Evolutionary conservation across 2,329 filamentous ascomycete species (phyloP), one percentile per base, ranked within the genome.

Genomic region (Trichoderma harzianum): DNA sequence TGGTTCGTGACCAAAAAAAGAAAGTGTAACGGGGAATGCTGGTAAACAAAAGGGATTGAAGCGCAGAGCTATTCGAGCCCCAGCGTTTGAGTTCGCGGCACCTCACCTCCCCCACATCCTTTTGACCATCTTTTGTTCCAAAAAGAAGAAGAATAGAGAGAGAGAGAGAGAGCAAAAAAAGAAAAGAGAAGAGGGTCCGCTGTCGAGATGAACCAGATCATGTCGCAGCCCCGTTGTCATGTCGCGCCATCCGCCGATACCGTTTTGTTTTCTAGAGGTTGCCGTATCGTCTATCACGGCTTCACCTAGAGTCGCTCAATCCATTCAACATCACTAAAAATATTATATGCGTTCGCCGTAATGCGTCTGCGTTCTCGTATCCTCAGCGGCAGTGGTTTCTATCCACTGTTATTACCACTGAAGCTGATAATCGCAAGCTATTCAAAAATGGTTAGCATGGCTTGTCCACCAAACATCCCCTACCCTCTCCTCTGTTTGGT

Each of bases 361-460:
- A 69, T 18, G 32, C 47, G 60, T 53, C 16, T 47, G 24, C 16
- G 21, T 57, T 60, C 34, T 71, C 39, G 61, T 28, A 43, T 58
- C 30, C 30, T 51, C 26, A 58, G 43, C 39, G 47, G 39, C 39
- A 21, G 66, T 61, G 34, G 39, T 16, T 55, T 30, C 61, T 76
- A 84, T 80, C 80, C 81, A 76, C 84, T 81, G 72, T 47, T 30
- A 43, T 76, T 83, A 80, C 80, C 81, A 76, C 84, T 81, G 73
- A 87, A 87, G 76, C 85, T 86, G 72, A 87, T 87, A 43, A 87
- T 81, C 39, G 85, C 85, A 75, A 87, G 83, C 85, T 85, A 69
- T 30, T 43, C 24, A 21, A 63, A 47, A 63, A 5, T 7, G 21
- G 43, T 73, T 51, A 64, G 69, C 5, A 32, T 21, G 39, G 18